Conservation (phyloP, 768 basidiomycete species). For the Pleurotus cornucopiae region DNA sequence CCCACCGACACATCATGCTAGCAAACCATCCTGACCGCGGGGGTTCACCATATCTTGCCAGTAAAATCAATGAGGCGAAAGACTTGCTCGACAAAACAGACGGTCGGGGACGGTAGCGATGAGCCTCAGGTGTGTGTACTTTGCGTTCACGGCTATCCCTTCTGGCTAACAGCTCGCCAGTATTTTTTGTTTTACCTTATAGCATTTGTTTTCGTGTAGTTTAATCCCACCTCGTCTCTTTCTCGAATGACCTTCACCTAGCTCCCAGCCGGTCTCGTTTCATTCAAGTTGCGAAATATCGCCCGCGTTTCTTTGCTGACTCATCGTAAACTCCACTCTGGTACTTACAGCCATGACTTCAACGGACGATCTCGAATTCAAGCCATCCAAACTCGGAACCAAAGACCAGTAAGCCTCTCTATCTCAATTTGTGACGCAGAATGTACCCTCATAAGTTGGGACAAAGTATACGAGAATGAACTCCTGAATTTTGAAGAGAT, state of each 20-base stretch:
- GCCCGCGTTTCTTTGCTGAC: slow-evolving; percentile 18
- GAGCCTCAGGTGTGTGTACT: background rate
- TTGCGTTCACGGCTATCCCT: background rate
- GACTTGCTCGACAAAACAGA: slow-evolving; percentile 84
- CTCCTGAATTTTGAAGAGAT: slow-evolving; percentile 69
- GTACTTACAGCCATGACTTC: slow-evolving; percentile 20
- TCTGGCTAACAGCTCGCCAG: background rate
- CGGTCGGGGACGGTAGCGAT: slow-evolving; percentile 34
- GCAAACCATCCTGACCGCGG: slow-evolving; percentile 99
- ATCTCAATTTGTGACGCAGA: background rate
- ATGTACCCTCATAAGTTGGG: slow-evolving; percentile 53
- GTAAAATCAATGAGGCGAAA: slow-evolving; percentile 99
- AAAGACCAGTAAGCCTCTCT: slow-evolving; percentile 62
- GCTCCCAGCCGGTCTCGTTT: too few relatives aligned
- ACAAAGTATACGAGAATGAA: slow-evolving; percentile 68
- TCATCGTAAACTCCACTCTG: slow-evolving; percentile 19
- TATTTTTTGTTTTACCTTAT: background rate
- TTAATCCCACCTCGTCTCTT: background rate
- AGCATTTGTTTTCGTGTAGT: slow-evolving; percentile 8
- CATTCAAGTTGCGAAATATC: too few relatives aligned
- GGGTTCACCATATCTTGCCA: slow-evolving; percentile 96
- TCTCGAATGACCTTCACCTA: background rate
- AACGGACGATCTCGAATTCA: slow-evolving; percentile 33
- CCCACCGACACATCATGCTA: slow-evolving; percentile 95
- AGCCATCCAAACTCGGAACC: slow-evolving; percentile 73